Conservation (phyloP, 768 basidiomycete genomes). For the Leccinum sublutescens region DNA sequence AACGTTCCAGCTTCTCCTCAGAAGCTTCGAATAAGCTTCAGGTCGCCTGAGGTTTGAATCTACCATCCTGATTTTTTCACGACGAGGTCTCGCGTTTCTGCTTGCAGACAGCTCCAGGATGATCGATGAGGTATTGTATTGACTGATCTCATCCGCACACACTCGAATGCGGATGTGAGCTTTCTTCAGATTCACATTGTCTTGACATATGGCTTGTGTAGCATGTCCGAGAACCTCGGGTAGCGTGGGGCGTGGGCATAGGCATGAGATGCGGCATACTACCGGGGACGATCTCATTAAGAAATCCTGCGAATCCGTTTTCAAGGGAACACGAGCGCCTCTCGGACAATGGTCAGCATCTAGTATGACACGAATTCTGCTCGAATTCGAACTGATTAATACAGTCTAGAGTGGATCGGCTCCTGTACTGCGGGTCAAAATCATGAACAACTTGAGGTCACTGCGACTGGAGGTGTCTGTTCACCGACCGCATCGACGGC, state of each 20-base stretch:
- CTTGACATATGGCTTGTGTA: neutral
- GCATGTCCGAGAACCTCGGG: neutral
- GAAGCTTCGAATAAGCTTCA: neutral
- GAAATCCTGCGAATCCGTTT: neutral
- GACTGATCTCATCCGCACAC: neutral
- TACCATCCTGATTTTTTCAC: neutral
- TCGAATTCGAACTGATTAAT: neutral
- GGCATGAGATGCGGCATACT: neutral
- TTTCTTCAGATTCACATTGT: too few relatives aligned
- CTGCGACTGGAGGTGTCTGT: neutral
- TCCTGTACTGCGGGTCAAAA: neutral
- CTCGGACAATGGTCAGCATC: constrained; percentile 1
- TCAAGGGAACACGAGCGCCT: neutral
- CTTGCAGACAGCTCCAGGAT: neutral
- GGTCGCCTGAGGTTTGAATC: too few relatives aligned
- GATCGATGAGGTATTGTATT: neutral
- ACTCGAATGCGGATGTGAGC: neutral
- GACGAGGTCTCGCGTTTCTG: neutral
- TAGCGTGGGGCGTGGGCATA: neutral
- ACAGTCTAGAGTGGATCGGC: neutral
- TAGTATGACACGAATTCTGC: too few relatives aligned
- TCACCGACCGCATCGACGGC: neutral
- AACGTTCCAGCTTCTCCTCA: neutral
- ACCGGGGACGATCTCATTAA: neutral
- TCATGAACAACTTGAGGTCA: neutral